phyloP scores from a whole-genome alignment of 1,284 basidiomycete species.

The Apiotrichum brassicae region DNA sequence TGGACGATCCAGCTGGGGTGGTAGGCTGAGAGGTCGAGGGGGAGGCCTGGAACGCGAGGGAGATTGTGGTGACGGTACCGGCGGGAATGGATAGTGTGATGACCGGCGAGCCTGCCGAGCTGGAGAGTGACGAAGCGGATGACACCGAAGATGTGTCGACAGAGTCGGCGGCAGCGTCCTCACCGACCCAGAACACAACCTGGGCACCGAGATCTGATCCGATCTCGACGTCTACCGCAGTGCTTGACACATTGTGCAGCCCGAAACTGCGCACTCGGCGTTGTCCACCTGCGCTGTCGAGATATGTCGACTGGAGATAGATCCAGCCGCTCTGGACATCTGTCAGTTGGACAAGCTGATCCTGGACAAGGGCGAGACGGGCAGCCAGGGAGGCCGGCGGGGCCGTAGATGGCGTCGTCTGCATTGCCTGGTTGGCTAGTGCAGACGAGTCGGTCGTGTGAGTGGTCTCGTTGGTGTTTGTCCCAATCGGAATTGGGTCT shows the following conservation, averaged over 20 bases:
- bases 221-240: constrained; percentile 29
- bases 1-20: constrained; percentile 10
- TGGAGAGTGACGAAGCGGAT: constrained; percentile 23
- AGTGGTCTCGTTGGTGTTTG: background rate
- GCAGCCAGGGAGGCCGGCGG: constrained; percentile 5
- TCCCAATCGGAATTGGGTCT: constrained; percentile 6
- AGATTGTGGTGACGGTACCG: constrained; percentile 20
- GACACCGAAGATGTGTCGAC: constrained; percentile 24
- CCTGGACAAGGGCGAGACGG: constrained; percentile 10
- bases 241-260: constrained; percentile 27
- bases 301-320: constrained; percentile 41
- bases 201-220: constrained; percentile 34
- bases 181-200: constrained; percentile 35
- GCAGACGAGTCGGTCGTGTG: background rate
- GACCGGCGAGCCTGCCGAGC: constrained; percentile 17
- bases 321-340: constrained; percentile 45
- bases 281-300: constrained; percentile 27
- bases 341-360: constrained; percentile 26
- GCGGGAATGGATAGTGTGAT: constrained; percentile 23
- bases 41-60: constrained; percentile 33
- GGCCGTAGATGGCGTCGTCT: background rate
- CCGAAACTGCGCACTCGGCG: constrained; percentile 35
- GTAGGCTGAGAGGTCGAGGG: constrained; percentile 18
- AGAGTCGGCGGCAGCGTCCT: constrained; percentile 18
- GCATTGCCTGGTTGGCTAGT: background rate